A percentile compares a stretch with the other conserved stretches of the same genome.
Conservation (phyloP, 768 basidiomycete genomes). For the Trametopsis cervina region DNA sequence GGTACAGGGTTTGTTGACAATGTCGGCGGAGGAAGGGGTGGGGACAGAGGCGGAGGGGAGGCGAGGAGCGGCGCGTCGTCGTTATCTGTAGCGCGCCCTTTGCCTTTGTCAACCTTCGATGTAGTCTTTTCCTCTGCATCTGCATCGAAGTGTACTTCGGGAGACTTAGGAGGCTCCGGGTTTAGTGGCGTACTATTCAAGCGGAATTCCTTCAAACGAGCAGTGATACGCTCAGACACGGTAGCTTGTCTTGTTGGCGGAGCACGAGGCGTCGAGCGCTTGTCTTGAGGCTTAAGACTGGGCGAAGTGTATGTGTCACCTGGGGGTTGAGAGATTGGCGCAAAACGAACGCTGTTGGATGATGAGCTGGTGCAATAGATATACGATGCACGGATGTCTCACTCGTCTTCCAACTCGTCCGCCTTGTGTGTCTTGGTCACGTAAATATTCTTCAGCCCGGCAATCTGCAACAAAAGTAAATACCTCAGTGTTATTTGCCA, state of each 20-base stretch:
- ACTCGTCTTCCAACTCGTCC: constrained; percentile 95
- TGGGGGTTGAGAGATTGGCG: constrained; percentile 51
- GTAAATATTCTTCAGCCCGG: constrained; percentile 72
- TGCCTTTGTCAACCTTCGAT: constrained; percentile 78
- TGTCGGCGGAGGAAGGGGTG: constrained; percentile 42
- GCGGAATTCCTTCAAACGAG: constrained; percentile 77
- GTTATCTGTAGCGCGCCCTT: constrained; percentile 53
- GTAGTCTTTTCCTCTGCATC: constrained; percentile 24
- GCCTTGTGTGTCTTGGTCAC: constrained; percentile 72
- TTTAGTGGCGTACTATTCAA: constrained; percentile 28
- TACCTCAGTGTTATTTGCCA: no score
- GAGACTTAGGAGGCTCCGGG: constrained; percentile 5
- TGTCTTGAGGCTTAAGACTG: constrained; percentile 44
- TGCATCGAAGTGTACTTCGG: constrained; percentile 25
- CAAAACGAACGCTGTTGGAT: constrained; percentile 70
- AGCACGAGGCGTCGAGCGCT: constrained; percentile 30
- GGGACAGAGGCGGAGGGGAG: constrained; percentile 62
- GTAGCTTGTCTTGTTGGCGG: constrained; percentile 67
- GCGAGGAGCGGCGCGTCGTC: constrained; percentile 27
- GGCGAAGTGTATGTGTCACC: constrained; percentile 83
- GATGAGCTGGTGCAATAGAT: constrained; percentile 4
- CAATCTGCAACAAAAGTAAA: constrained; percentile 31
- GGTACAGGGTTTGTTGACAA: constrained; percentile 30
- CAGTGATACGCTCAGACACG: constrained; percentile 81
- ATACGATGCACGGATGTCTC: no score